A percentile compares a stretch with the other conserved stretches of the same genome.
Conservation (phyloP, 306 rosid species). For the Prosopis cineraria region DNA sequence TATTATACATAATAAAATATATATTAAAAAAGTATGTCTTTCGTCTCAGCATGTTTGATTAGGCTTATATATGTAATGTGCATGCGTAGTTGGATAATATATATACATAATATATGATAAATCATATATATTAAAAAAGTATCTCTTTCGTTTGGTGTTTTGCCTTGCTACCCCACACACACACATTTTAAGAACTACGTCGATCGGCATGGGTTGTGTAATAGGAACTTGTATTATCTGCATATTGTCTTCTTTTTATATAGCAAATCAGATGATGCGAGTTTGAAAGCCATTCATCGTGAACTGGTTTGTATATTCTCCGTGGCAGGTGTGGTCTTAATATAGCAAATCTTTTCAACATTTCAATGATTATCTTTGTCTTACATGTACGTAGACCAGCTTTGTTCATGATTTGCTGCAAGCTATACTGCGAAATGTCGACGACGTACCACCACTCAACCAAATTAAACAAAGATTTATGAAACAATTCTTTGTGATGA, state of each 20-base stretch:
- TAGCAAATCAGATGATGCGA: not conserved
- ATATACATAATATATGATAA: too few relatives aligned
- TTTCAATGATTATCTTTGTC: slow-evolving; percentile 31
- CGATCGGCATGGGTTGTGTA: slow-evolving; percentile 46
- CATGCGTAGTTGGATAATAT: slow-evolving; percentile 33
- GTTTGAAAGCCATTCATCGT: slow-evolving; percentile 37
- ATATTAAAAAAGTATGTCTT: slow-evolving; percentile 8
- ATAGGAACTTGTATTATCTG: slow-evolving; percentile 35
- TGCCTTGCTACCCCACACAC: not conserved
- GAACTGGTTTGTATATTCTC: slow-evolving; percentile 32
- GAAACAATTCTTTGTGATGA: not conserved
- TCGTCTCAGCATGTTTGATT: slow-evolving; percentile 35
- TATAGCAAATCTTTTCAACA: slow-evolving; percentile 35
- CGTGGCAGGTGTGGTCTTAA: slow-evolving; percentile 23
- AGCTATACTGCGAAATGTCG: not conserved
- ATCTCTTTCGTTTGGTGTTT: slow-evolving; percentile 35
- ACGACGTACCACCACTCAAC: slow-evolving; percentile 4
- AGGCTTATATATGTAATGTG: slow-evolving; percentile 43
- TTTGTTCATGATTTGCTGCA: not conserved
- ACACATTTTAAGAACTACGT: slow-evolving; percentile 7
- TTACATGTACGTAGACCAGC: not conserved
- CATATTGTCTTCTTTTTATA: not conserved
- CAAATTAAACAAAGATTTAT: slow-evolving; percentile 16
- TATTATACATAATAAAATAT: not conserved
- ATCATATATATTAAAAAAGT: too few relatives aligned